These are phyloP conservation scores for Nothopassalora personata DNA, from an alignment of 2,329 filamentous ascomycete genomes.

Conservation along the genomic window DNA sequence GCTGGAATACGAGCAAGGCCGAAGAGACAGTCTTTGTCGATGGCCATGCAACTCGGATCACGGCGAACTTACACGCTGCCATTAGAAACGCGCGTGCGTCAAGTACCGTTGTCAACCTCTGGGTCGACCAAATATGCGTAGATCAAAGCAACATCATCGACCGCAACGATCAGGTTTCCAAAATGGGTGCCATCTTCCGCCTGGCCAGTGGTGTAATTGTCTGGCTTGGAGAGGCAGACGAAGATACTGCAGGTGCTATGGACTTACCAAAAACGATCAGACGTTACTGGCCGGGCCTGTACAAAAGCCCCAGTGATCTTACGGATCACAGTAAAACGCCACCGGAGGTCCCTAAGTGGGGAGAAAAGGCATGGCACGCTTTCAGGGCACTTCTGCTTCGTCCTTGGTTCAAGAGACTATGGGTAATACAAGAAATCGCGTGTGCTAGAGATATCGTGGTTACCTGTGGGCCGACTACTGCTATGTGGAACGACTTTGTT, in stretches of 20 bases:
- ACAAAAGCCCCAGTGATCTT: slow-evolving; percentile 11
- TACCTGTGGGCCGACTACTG: slow-evolving; percentile 13
- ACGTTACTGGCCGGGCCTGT: slow-evolving; percentile 15
- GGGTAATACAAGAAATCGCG: slow-evolving; percentile 18
- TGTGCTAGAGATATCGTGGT: slow-evolving; percentile 18
- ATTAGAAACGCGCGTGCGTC: slow-evolving; percentile 17
- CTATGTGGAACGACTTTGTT: slow-evolving; percentile 17
- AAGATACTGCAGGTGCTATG: slow-evolving; percentile 14
- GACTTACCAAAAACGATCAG: slow-evolving; percentile 13
- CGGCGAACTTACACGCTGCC: slow-evolving; percentile 15
- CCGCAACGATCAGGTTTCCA: slow-evolving; percentile 16
- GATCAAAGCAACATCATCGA: slow-evolving; percentile 17
- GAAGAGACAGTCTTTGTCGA: slow-evolving; percentile 15
- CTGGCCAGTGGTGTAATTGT: slow-evolving; percentile 16
- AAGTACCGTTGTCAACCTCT: slow-evolving; percentile 10
- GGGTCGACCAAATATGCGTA: slow-evolving; percentile 20
- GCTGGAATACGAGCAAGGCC: slow-evolving; percentile 11
- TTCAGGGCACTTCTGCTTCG: slow-evolving; percentile 14
- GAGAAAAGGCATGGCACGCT: slow-evolving; percentile 13
- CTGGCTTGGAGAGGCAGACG: slow-evolving; percentile 16
- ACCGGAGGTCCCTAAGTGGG: slow-evolving; percentile 11
- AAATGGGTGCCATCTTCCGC: slow-evolving; percentile 17
- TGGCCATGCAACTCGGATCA: slow-evolving; percentile 12
- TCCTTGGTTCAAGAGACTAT: slow-evolving; percentile 16
- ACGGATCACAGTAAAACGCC: slow-evolving; percentile 12